Evolutionary conservation across 2,329 filamentous ascomycete genomes (phyloP), one percentile per base, ranked within the genome.

Genomic region (Dothistroma septosporum): DNA sequence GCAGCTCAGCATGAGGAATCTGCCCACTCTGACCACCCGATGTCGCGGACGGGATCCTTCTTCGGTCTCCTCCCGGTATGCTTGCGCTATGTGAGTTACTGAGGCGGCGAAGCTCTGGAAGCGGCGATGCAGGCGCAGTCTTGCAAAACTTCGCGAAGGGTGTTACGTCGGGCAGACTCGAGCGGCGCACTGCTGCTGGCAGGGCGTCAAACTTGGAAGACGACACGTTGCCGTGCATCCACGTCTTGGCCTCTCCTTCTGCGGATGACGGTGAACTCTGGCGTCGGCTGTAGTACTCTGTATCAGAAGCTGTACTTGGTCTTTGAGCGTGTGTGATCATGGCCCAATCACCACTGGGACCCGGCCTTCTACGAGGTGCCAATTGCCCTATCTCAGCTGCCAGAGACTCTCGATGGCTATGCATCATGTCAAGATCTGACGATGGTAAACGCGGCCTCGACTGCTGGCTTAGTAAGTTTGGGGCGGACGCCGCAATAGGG

Each of bases 371-470:
- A 19, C 70, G 64, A 12, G 72, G 72, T 11, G 68, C 68, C 24
- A 82, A 72, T 63, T 81, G 79, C 16, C 79, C 79, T 37, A 78
- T 81, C 68, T 82, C 79, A 19, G 79, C 79, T 33, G 78, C 79
- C 63, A 80, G 79, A 6, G 79, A 81, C 57, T 79, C 69, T 33
- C 79, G 78, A 64, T 80, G 78, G 60, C 69, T 79, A 58, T 79
- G 74, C 58, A 81, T 76, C 28, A 80, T 69, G 48, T 74, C 68
- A 11, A 75, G 62, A 52, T 73, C 72, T 1, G 60, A 24, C 21
- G 71, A 69, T 32, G 64, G 61, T 28, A 68, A 56, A 33, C 64
- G 61, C 21, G 64, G 64, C 21, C 61, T 58, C 37, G 57, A 19
- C 24, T 50, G 59, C 21, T 57, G 57, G 14, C 56, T 68, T 8